Evolutionary conservation across 495 filamentous ascomycete genomes (phyloP).

Genomic region (Penicillium salamii): DNA sequence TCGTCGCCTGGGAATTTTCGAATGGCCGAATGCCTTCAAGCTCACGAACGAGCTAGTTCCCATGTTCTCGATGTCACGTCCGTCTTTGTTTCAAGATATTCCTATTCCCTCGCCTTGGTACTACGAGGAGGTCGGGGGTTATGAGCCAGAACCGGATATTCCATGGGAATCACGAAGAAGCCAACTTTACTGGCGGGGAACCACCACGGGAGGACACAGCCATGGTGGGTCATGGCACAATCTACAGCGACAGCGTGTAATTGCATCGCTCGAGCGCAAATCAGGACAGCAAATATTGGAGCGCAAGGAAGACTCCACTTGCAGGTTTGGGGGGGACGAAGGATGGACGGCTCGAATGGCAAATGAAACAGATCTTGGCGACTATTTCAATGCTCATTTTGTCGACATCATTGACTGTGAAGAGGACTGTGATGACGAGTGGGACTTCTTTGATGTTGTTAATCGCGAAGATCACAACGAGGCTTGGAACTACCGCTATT

Average conservation of each 20-base stretch:
- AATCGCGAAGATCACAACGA: conserved; percentile 4
- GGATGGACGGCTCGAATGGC: conserved; percentile 5
- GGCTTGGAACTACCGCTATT: conserved; percentile 15
- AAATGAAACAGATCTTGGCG: not conserved
- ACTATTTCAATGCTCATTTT: conserved; percentile 14
- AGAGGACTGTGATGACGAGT: conserved; percentile 12
- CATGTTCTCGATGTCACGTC: conserved; percentile 16
- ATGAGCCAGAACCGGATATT: not conserved
- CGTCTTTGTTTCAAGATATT: conserved; percentile 18
- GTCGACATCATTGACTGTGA: conserved; percentile 10
- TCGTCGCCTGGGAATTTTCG: conserved; percentile 14
- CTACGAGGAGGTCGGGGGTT: not conserved
- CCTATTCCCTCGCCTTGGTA: conserved; percentile 13
- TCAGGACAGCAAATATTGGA: not conserved
- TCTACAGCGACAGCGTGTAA: conserved; percentile 11
- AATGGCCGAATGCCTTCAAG: conserved; percentile 11
- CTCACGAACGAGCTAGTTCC: conserved; percentile 12
- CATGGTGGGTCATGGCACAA: conserved; percentile 5
- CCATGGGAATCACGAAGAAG: conserved; percentile 12
- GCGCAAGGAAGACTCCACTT: not conserved
- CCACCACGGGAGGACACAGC: conserved; percentile 36
- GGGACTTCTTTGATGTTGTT: conserved; percentile 2
- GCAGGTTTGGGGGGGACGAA: not conserved
- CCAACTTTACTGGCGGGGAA: conserved; percentile 45
- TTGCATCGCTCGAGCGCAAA: conserved; percentile 14